These are phyloP conservation scores for Biscogniauxia sp. DNA, from an alignment of 2,329 filamentous ascomycete genomes.

Conservation along the genomic window DNA sequence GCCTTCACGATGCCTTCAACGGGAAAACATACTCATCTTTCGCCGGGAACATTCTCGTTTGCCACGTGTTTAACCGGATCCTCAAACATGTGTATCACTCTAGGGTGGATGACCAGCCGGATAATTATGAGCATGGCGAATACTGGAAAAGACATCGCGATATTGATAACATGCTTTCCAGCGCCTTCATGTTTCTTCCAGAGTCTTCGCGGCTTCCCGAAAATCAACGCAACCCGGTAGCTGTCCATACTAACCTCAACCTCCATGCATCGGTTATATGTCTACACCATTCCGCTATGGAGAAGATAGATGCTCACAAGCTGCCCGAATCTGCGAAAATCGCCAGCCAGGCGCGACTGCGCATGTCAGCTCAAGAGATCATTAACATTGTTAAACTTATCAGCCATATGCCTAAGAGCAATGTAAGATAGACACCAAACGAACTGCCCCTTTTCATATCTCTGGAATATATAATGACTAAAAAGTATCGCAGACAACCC, in stretches of 20 bases:
- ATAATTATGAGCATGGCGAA: constrained; percentile 69
- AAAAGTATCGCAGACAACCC: constrained; percentile 58
- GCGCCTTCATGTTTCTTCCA: constrained; percentile 75
- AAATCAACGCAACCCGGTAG: constrained; percentile 66
- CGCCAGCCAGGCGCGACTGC: constrained; percentile 69
- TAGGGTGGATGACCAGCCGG: constrained; percentile 66
- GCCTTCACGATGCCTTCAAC: constrained; percentile 63
- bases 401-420: constrained; percentile 63
- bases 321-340: constrained; percentile 64
- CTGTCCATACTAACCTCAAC: constrained; percentile 83
- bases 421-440: constrained; percentile 47
- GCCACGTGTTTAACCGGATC: constrained; percentile 74
- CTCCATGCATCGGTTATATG: constrained; percentile 86
- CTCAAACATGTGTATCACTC: constrained; percentile 76
- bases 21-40: constrained; percentile 67
- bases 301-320: constrained; percentile 72
- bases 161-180: constrained; percentile 77
- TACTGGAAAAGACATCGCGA: constrained; percentile 86
- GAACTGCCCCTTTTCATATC: not conserved
- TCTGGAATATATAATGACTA: constrained; percentile 4
- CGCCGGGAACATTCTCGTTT: constrained; percentile 69
- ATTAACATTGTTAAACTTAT: constrained; percentile 79
- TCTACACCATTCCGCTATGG: constrained; percentile 83
- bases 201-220: constrained; percentile 69
- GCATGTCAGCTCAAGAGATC: constrained; percentile 80